A percentile compares a stretch with the other conserved stretches of the same genome.
These are phyloP conservation scores for Hanseniaspora sp. DNA, from an alignment of 1,139 yeast genomes.

Conservation along the genomic window DNA sequence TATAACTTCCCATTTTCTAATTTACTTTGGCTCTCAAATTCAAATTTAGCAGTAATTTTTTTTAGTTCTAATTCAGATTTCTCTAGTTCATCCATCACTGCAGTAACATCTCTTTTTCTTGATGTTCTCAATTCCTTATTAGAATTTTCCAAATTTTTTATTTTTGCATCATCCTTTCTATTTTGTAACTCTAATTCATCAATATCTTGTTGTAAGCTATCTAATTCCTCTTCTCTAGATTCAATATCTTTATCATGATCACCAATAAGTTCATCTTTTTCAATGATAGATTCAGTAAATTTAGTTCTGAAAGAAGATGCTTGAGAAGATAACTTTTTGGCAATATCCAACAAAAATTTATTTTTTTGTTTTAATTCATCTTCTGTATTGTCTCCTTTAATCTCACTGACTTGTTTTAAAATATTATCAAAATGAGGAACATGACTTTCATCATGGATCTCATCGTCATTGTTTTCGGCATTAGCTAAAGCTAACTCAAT, in stretches of 20 bases:
- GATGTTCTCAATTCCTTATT: slow-evolving; percentile 29
- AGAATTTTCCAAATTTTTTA: slow-evolving; percentile 16
- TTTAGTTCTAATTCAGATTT: not conserved
- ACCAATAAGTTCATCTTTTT: not conserved
- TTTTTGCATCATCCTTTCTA: not conserved
- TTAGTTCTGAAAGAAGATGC: slow-evolving; percentile 4
- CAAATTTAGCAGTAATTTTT: slow-evolving; percentile 28
- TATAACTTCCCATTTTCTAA: slow-evolving; percentile 32
- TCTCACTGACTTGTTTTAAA: slow-evolving; percentile 1
- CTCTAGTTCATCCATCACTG: not conserved
- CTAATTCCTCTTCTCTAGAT: not conserved
- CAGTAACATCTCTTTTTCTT: slow-evolving; percentile 26
- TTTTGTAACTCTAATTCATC: slow-evolving; percentile 1
- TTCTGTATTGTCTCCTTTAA: slow-evolving; percentile 1
- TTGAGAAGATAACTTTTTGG: slow-evolving; percentile 5
- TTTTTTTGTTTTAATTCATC: slow-evolving; percentile 2
- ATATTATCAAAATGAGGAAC: slow-evolving; percentile 9
- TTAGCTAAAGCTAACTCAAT: not conserved
- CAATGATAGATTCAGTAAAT: not conserved
- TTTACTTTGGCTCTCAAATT: slow-evolving; percentile 32
- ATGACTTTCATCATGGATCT: not conserved
- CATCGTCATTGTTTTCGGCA: not conserved
- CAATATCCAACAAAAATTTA: not conserved
- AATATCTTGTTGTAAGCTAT: slow-evolving; percentile 3
- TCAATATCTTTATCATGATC: not conserved